Evolutionary conservation across 768 basidiomycete genomes (phyloP), one percentile per base, ranked within the genome.

Genomic region (Suillus clintonianus): DNA sequence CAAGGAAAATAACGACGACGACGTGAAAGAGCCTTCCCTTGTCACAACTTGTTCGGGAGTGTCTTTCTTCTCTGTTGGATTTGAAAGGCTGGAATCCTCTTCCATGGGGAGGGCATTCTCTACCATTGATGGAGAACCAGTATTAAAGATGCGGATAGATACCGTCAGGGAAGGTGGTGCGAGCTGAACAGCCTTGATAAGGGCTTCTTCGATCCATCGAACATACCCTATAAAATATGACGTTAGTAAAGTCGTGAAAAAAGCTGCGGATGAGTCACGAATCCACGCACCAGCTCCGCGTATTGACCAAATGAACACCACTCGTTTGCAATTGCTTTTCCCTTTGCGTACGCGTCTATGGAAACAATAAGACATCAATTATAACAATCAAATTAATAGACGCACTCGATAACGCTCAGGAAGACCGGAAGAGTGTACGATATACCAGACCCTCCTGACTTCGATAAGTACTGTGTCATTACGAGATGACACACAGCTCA

Each of bases 281-380:
- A 1, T 43, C 32, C 65, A 65, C 70, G 69, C 67, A 85, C 85
- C 77, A 37, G 77, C 69, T 51, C 84, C 82, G 27, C 84, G 80
- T 30, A 86, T 74, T 1, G 77, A 73, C 85, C 85, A 86, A 13
- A 86, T 76, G 64, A 86, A 85, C 10, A 85, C 76, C 11, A 84
- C 75, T 48, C 83, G 76, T 14, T 75, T 74, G 55, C 75, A 74
- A 1, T 17, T 60, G 39, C 59, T 63, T 3, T 61, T 51, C 10
- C 65, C 65, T 13, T 65, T 69, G 36, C 71, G 70, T 1, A 69
- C 72, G 17, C 63, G 39, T 61, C 76, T 77, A 59, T 15, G 37
- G 11, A 14, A 9, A 36, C 1, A 53, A 22, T 11, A 0, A 3
- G 22, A 8, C 36, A 66, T 37, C 10, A 30, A 10, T 41, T 6